Conservation (phyloP, 371 early-diverging fungal genomes). For the Mortierella sp. region DNA sequence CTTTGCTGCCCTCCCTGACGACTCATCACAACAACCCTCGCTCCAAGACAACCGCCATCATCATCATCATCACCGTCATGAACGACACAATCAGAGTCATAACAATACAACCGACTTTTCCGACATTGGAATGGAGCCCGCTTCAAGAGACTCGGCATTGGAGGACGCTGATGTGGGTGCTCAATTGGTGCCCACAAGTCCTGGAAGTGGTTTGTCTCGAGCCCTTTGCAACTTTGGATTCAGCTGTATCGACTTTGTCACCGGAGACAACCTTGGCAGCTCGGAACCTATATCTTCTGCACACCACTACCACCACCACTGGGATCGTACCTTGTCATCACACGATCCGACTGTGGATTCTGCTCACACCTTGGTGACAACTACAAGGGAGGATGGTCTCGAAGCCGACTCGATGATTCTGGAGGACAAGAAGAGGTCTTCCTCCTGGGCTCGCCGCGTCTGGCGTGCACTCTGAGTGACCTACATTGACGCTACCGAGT, state of each 20-base stretch:
- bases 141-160: background rate
- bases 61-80: background rate
- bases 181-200: conserved; percentile 8
- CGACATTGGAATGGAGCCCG: background rate
- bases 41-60: background rate
- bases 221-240: conserved; percentile 38
- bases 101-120: background rate
- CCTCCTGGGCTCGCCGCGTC: conserved; percentile 34
- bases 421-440: conserved; percentile 7
- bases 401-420: conserved; percentile 5
- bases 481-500: too few relatives aligned
- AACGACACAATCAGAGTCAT: too few relatives aligned
- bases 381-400: background rate
- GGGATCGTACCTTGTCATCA: background rate
- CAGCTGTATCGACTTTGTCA: conserved; percentile 31
- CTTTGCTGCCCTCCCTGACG: background rate
- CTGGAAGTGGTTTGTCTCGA: conserved; percentile 31
- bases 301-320: background rate
- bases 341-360: background rate
- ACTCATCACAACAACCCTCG: background rate
- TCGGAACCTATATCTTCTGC: background rate
- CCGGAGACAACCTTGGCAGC: conserved; percentile 18
- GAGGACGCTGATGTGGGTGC: background rate
- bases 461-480: conserved; percentile 33
- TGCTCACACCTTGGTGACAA: background rate